Conservation (phyloP, 2,329 filamentous ascomycete species). For the Diaporthe citriasiana region DNA sequence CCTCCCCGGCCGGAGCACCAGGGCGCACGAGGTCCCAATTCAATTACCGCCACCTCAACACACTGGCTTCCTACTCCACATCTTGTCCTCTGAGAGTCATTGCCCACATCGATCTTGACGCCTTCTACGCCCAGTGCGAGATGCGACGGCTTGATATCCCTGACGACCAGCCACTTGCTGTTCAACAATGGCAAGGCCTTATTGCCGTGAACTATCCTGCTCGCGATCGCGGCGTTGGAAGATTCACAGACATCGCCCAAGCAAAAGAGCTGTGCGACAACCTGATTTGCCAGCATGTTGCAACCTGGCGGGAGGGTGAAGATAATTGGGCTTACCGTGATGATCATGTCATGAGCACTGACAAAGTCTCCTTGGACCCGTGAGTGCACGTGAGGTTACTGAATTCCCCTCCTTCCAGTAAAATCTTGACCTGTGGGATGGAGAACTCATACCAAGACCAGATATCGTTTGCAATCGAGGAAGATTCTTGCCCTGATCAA, state of each 20-base stretch:
- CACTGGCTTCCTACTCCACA: constrained; percentile 78
- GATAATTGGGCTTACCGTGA: constrained; percentile 92
- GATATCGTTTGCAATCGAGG: constrained; percentile 85
- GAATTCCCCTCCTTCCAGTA: no score
- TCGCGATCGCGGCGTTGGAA: constrained; percentile 81
- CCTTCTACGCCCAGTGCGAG: constrained; percentile 97
- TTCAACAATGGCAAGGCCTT: constrained; percentile 95
- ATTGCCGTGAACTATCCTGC: constrained; percentile 98
- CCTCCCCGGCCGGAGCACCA: constrained; percentile 52
- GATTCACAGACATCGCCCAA: constrained; percentile 84
- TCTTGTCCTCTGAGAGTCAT: constrained; percentile 87
- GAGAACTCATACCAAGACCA: background rate
- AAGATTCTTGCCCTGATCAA: constrained; percentile 86
- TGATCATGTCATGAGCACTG: constrained; percentile 82
- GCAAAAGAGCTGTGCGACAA: constrained; percentile 89
- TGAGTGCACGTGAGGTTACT: constrained; percentile 3
- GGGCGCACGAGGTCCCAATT: constrained; percentile 74
- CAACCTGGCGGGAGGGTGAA: constrained; percentile 93
- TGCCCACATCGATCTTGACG: constrained; percentile 94
- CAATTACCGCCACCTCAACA: constrained; percentile 85
- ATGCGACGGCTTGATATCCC: constrained; percentile 85
- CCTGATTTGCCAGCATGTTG: constrained; percentile 90
- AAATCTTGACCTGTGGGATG: background rate
- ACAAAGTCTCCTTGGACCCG: constrained; percentile 95
- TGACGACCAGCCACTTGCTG: constrained; percentile 85